Base-by-base conservation (phyloP, 1,284 basidiomycete species). In the Trichosporon ovoides region DNA sequence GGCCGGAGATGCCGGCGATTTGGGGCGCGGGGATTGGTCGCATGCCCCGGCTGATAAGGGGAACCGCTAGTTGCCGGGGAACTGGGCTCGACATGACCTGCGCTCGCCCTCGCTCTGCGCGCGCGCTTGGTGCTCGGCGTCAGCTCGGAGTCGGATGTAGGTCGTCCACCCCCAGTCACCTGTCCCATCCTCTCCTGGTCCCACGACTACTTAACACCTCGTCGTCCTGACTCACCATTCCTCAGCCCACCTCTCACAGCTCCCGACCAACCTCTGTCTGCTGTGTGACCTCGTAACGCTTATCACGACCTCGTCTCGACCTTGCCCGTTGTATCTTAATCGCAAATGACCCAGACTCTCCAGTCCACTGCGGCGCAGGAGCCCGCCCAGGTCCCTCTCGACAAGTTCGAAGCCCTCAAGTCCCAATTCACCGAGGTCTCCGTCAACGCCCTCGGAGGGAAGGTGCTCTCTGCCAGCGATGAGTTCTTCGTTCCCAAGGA, bases 401-500 rank as follows among this genome's bases (percentile, higher is more conserved):
- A 85, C 38, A 79, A 83, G 16, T 79, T 83, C 50, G 85, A 87
- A 68, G 66, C 80, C 16, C 85, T 91, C 68, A 79, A 75, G 68
- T 73, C 80, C 19, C 77, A 80, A 5, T 80, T 81, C 22, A 87
- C 83, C 63, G 96, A 98, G 77, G 83, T 98, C 22, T 97, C 95
- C 18, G 91, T 88, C 65, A 85, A 87, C 16, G 86, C 87, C 0
- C 80, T 98, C 13, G 95, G 92, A 22, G 92, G 86, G 12, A 76
- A 81, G 57, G 81, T 97, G 61, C 75, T 88, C 33, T 81, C 83
- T 9, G 86, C 88, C 56, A 96, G 91, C 6, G 95, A 98, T 76
- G 93, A 98, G 66, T 98, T 98, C 81, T 98, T 98, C 70, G 92
- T 91, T 11, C 85, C 87, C 64, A 91, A 89, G 0, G 83, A 80